Base-by-base conservation (phyloP, 2,329 filamentous ascomycete genomes). In the Fusarium oligoseptatum region DNA sequence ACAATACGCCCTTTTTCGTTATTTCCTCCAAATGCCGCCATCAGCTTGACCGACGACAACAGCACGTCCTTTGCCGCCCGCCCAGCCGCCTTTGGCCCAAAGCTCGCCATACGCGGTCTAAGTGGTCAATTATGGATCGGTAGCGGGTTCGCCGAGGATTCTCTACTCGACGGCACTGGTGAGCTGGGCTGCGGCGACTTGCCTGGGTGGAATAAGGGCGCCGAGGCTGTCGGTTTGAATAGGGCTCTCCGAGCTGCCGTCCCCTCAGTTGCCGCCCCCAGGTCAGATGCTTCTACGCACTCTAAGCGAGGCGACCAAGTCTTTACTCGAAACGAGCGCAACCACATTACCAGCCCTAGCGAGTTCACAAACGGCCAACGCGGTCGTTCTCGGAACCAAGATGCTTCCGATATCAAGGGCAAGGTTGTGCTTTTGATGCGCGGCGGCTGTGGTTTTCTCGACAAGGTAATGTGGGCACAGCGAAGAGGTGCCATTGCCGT, bases 391-490 rank as follows among this genome's bases (percentile, higher is more conserved):
- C 94, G 97, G 81, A 96, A 93, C 2, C 95, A 98, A 83, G 95
- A 98, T 84, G 92, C 92, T 63, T 95, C 96, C 24, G 96, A 98
- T 81, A 98, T 99, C 73, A 89, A 92, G 36, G 97, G 97, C 75
- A 98, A 98, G 84, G 91, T 99, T 57, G 97, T 97, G 3, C 86
- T 99, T 62, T 87, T 99, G 66, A 97, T 94, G 82, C 92, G 97
- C 65, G 97, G 97, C 67, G 97, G 96, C 9, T 99, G 97, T 82
- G 97, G 97, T 6, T 99, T 99, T 82, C 84, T 98, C 70, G 96
- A 98, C 81, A 99, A 99, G 84, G 95, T 97, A 73, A 96, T 97
- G 85, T 99, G 97, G 97, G 95, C 94, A 14, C 97, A 99, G 82
- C 90, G 95, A 71, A 91, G 97, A 79, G 97, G 97, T 27, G 97